These are phyloP conservation scores for Lepidium didymum DNA, from an alignment of 345 rosid species.

Conservation along the genomic window DNA sequence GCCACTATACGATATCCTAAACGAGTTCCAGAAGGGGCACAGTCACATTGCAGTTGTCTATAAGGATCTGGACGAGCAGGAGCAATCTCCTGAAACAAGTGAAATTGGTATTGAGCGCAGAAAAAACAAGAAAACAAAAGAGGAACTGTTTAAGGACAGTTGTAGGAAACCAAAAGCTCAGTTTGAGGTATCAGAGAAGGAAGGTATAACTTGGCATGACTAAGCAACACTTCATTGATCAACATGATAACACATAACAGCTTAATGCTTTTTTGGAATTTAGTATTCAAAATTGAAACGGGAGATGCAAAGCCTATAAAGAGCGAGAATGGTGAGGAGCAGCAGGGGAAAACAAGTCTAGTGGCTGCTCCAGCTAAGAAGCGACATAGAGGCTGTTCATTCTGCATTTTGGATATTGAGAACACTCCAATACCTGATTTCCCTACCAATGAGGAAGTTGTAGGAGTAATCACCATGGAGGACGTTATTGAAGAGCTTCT, in stretches of 20 bases:
- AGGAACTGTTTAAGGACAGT: slow-evolving; percentile 43
- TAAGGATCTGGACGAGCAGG: slow-evolving; percentile 48
- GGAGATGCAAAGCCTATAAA: slow-evolving; percentile 30
- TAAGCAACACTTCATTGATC: not conserved
- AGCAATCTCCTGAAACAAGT: slow-evolving; percentile 30
- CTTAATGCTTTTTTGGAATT: not conserved
- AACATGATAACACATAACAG: not conserved
- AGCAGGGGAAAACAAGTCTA: slow-evolving; percentile 41
- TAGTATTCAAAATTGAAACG: slow-evolving; percentile 31
- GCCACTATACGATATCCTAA: slow-evolving; percentile 88
- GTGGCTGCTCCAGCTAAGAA: slow-evolving; percentile 66
- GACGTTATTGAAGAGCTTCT: slow-evolving; percentile 98
- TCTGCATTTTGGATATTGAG: slow-evolving; percentile 81
- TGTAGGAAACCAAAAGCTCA: slow-evolving; percentile 46
- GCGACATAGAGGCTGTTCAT: slow-evolving; percentile 81
- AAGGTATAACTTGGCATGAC: slow-evolving; percentile 35
- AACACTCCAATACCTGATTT: slow-evolving; percentile 63
- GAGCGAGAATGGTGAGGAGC: slow-evolving; percentile 39
- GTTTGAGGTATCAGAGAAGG: slow-evolving; percentile 29
- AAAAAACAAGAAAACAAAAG: slow-evolving; percentile 25
- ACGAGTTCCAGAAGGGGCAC: slow-evolving; percentile 95
- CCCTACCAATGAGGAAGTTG: slow-evolving; percentile 63
- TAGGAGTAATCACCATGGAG: slow-evolving; percentile 92
- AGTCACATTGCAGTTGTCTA: slow-evolving; percentile 94
- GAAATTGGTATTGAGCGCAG: slow-evolving; percentile 30